phyloP scores from a whole-genome alignment of 2,329 filamentous ascomycete species.

The Clathrospora elynae region DNA sequence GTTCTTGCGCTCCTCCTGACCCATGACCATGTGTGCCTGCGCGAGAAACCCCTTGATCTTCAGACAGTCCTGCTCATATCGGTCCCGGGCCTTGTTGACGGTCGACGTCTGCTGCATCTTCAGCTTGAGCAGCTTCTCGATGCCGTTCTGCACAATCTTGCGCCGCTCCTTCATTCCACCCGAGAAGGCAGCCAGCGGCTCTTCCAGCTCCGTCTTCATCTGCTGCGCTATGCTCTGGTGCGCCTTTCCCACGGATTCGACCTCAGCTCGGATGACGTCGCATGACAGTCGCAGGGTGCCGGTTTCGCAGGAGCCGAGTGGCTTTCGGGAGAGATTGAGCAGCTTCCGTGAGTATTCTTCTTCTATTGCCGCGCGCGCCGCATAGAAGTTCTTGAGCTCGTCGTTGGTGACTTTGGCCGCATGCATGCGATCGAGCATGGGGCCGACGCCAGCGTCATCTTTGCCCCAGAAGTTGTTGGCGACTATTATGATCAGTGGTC shows the following conservation, averaged over 20 bases:
- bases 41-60: slow-evolving; percentile 99
- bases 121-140: slow-evolving; percentile 90
- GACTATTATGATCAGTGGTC: slow-evolving; percentile 64
- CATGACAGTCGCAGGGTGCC: slow-evolving; percentile 83
- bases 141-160: slow-evolving; percentile 92
- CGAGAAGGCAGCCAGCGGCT: slow-evolving; percentile 87
- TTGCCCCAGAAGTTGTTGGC: slow-evolving; percentile 99
- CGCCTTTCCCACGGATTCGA: slow-evolving; percentile 91
- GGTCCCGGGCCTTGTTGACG: slow-evolving; percentile 95
- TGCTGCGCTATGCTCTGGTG: slow-evolving; percentile 88
- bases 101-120: slow-evolving; percentile 89
- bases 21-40: slow-evolving; percentile 99
- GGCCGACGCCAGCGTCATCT: slow-evolving; percentile 92
- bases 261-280: slow-evolving; percentile 84
- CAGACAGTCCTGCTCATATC: slow-evolving; percentile 95
- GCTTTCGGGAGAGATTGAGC: slow-evolving; percentile 81
- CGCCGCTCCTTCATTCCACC: slow-evolving; percentile 95
- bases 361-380: slow-evolving; percentile 87
- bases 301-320: slow-evolving; percentile 83
- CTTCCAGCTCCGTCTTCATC: slow-evolving; percentile 96
- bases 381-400: slow-evolving; percentile 90
- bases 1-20: slow-evolving; percentile 97
- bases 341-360: slow-evolving; percentile 95
- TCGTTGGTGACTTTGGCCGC: slow-evolving; percentile 87
- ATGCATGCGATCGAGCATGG: slow-evolving; percentile 92